These are phyloP conservation scores for Ulmus americana DNA, from an alignment of 331 rosid species.

Conservation along the genomic window DNA sequence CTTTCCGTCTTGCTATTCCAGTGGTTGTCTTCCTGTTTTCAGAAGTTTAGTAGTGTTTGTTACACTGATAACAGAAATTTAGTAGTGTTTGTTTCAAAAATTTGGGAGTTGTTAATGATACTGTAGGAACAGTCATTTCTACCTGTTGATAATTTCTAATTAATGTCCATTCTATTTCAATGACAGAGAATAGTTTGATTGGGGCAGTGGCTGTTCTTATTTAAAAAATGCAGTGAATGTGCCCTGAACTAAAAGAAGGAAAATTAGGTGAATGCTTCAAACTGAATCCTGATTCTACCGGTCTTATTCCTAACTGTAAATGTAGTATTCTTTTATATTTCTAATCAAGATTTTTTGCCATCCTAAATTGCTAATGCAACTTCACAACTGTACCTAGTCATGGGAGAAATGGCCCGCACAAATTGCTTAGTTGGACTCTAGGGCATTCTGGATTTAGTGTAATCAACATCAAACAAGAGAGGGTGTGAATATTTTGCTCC, in stretches of 20 bases:
- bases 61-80: no score
- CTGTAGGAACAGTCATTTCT: constrained; percentile 13
- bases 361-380: constrained; percentile 3
- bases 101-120: constrained; percentile 14
- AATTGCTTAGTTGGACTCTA: constrained; percentile 73
- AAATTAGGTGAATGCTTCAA: constrained; percentile 69
- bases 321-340: neutral
- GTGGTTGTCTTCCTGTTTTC: constrained; percentile 3
- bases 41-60: neutral
- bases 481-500: constrained; percentile 80
- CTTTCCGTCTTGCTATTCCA: neutral
- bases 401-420: constrained; percentile 94
- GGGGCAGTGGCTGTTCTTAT: constrained; percentile 86
- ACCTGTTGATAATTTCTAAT: constrained; percentile 14
- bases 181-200: constrained; percentile 83
- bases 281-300: constrained; percentile 74
- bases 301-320: constrained; percentile 30
- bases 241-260: constrained; percentile 55
- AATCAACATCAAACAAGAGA: constrained; percentile 59
- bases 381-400: constrained; percentile 40
- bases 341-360: constrained; percentile 8
- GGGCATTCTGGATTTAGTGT: constrained; percentile 78
- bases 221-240: constrained; percentile 75
- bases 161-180: constrained; percentile 18
- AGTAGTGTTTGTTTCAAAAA: neutral